These are phyloP conservation scores for Pterula multifida DNA, from an alignment of 1,284 basidiomycete genomes.

Conservation along the genomic window DNA sequence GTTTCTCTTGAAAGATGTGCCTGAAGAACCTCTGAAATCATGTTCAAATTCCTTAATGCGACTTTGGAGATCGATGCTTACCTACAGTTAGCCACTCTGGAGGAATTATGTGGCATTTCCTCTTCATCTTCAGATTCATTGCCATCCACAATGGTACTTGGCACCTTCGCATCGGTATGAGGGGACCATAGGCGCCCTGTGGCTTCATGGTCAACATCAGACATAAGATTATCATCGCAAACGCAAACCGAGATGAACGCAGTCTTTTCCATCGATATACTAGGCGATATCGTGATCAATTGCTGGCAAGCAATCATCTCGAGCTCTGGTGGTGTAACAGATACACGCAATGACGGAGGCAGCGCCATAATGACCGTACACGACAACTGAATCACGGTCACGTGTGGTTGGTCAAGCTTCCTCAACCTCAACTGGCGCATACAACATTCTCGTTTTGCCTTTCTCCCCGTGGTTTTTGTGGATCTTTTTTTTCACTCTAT, in stretches of 20 bases:
- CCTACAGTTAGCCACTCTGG: constrained; percentile 85
- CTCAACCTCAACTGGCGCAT: not conserved
- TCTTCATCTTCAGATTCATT: constrained; percentile 83
- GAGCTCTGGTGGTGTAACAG: constrained; percentile 68
- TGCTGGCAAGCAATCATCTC: constrained; percentile 80
- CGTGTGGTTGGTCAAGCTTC: not conserved
- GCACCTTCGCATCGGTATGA: constrained; percentile 76
- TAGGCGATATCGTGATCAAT: constrained; percentile 70
- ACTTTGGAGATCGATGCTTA: constrained; percentile 16
- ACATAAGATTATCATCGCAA: constrained; percentile 9
- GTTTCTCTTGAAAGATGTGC: constrained; percentile 62
- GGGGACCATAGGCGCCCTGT: constrained; percentile 87
- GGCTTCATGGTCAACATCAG: constrained; percentile 1
- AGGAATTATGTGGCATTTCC: constrained; percentile 85
- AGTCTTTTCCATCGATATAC: constrained; percentile 80
- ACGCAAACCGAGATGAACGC: constrained; percentile 71
- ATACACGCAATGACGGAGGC: constrained; percentile 43
- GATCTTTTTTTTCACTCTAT: constrained; percentile 6
- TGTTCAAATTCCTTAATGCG: not conserved
- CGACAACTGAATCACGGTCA: not conserved
- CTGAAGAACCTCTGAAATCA: constrained; percentile 60
- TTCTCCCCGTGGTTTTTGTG: not conserved
- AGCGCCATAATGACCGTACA: constrained; percentile 39
- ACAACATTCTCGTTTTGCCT: not conserved
- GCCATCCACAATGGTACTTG: constrained; percentile 93